Conservation (phyloP, 495 filamentous ascomycete species). For the Aspergillus cavernicola region DNA sequence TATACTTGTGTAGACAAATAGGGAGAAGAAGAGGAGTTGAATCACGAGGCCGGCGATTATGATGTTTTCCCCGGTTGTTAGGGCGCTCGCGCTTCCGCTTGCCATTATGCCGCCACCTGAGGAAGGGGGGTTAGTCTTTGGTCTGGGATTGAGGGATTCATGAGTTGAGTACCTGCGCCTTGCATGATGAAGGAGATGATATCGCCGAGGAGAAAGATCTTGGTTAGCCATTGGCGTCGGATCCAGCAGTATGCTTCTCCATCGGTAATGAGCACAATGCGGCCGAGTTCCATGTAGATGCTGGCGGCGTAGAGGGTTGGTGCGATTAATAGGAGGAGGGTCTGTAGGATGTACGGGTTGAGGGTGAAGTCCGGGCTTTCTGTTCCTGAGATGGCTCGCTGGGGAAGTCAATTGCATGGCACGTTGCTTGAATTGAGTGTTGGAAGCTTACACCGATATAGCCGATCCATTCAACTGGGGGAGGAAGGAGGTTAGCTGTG, state of each 20-base stretch:
- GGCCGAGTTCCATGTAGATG: conserved; percentile 56
- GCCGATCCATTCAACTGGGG: conserved; percentile 38
- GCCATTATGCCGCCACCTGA: conserved; percentile 28
- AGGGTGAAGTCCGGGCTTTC: neutral
- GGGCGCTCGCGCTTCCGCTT: conserved; percentile 16
- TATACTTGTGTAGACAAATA: conserved; percentile 28
- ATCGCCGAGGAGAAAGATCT: conserved; percentile 33
- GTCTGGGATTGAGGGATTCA: too few relatives aligned
- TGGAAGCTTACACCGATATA: conserved; percentile 37
- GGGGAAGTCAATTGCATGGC: neutral
- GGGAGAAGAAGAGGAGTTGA: conserved; percentile 41
- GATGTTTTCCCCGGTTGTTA: conserved; percentile 26
- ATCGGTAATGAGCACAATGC: conserved; percentile 43
- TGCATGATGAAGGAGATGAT: conserved; percentile 29
- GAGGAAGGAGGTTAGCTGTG: neutral
- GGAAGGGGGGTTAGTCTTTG: too few relatives aligned
- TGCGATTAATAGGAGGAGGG: conserved; percentile 38
- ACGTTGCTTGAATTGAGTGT: too few relatives aligned
- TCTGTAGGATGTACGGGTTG: conserved; percentile 30
- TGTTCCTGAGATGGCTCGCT: neutral
- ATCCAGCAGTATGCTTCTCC: conserved; percentile 36
- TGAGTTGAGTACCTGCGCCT: conserved; percentile 1
- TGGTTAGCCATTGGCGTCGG: conserved; percentile 21
- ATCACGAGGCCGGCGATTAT: conserved; percentile 39
- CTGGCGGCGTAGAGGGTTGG: conserved; percentile 49